Base-by-base conservation (phyloP, 306 rosid species). In the Castanea crenata region DNA sequence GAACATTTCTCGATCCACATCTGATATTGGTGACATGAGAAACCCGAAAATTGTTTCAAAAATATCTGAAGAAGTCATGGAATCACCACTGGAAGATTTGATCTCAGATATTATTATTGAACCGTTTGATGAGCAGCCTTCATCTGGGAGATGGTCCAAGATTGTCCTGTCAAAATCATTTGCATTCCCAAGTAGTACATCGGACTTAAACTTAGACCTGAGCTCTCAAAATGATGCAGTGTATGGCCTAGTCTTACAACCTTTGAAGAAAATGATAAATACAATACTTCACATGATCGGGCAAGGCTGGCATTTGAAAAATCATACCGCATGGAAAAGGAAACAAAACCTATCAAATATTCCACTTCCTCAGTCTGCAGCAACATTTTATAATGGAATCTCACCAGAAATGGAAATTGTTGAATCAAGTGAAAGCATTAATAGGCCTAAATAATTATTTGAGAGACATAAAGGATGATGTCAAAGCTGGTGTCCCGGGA, bases 331-430 rank as follows among this genome's bases (percentile, higher is more conserved):
- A 74, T 89, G 54, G 86, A 80, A 21, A 79, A 86, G 86, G 75
- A 91, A 82, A 78, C 85, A 80, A 74, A 83, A 86, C 76, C 78
- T 80, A 41, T 68, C 91, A 49, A 83, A 73, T 19, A 58, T 89
- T 85, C 79, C 88, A 32, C 92, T 89, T 79, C 91, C 97, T 73
- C 82, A 76, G 52, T 94, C 93, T 73, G 97, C 98, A 20, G 96
- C 96, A 55, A 86, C 85, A 23, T 92, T 86, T 69, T 90, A 84
- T 71, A 82, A 76, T 76, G 94, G 98, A 34, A 74, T 76, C 71
- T 94, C 93, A 27, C 94, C 92, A 5, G 74, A 79, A 59, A 67
- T 88, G 71, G 94, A 92, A 82, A 90, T 94, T 74, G 79, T 87
- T 79, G 98, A 89, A 75, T 78, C 90, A 21, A 88, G 93, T 88